Evolutionary conservation across 148 eudicot species (phyloP), one percentile per base, ranked within the genome.

Genomic region (Spergularia marina): DNA sequence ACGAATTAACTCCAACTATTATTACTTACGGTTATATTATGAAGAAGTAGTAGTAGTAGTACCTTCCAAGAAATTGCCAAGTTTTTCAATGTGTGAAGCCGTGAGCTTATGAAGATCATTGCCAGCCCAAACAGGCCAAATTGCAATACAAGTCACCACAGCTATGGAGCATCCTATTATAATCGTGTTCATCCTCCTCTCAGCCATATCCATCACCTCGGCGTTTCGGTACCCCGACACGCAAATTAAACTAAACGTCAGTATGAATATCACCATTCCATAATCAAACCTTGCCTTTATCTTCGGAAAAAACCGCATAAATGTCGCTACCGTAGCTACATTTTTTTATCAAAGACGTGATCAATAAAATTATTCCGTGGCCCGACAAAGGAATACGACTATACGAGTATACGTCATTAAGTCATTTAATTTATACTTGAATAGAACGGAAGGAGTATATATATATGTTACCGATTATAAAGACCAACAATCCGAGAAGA

Each of bases 101-200:
- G 58, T 73, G 15, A 84, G 82, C 15, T 84, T 74, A 30, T 84
- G 86, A 56, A 84, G 52, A 20, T 84, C 86, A 20, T 54, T 11
- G 0, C 86, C 86, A 14, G 61, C 73, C 86, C 86, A 84, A 59
- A 84, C 86, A 6, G 86, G 86, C 72, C 72, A 81, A 60, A 84
- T 72, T 58, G 58, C 39, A 30, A 68, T 58, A 74, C 84, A 81
- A 72, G 74, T 51, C 12, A 75, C 12, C 77, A 84, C 40, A 40
- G 84, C 77, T 2, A 74, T 81, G 12, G 61, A 30, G 61, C 84
- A 53, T 17, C 86, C 86, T 2, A 84, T 75, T 10, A 81, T 30
- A 62, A 84, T 62, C 39, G 86, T 81, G 16, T 58, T 54, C 21
- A 84, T 65, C 10, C 86, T 69, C 34, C 77, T 76, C 2, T 75